Evolutionary conservation across 768 basidiomycete species (phyloP).

Genomic region (Psilocybe cyanescens): DNA sequence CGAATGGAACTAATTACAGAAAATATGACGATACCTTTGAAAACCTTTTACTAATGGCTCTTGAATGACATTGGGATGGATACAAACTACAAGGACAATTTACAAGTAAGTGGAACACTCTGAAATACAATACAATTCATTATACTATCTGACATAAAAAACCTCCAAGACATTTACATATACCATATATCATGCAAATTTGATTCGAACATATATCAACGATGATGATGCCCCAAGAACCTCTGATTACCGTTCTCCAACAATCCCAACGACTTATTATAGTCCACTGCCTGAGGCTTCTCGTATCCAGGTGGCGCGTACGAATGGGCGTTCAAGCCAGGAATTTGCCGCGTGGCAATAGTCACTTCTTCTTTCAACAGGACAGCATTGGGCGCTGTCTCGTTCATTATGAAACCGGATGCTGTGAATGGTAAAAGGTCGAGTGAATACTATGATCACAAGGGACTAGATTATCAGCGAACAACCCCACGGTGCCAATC

Average conservation of each 20-base stretch:
- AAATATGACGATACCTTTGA: conserved; percentile 78
- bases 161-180: neutral
- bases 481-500: neutral
- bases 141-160: neutral
- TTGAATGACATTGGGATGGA: conserved; percentile 26
- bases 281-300: conserved; percentile 45
- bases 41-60: conserved; percentile 54
- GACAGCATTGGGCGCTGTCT: conserved; percentile 2
- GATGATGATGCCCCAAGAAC: conserved; percentile 32
- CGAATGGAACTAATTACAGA: conserved; percentile 38
- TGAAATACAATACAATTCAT: neutral
- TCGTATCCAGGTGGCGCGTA: conserved; percentile 59
- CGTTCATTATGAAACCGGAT: conserved; percentile 40
- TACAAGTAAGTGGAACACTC: neutral
- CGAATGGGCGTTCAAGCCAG: conserved; percentile 43
- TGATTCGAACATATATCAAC: neutral
- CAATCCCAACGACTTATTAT: conserved; percentile 53
- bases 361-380: conserved; percentile 44
- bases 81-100: neutral
- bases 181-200: neutral
- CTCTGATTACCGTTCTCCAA: conserved; percentile 61
- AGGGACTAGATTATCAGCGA: neutral
- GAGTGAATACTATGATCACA: conserved; percentile 43
- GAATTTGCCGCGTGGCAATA: conserved; percentile 41
- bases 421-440: conserved; percentile 45